Conservation (phyloP, 1,139 yeast species). For the Pichiaceae sp. region DNA sequence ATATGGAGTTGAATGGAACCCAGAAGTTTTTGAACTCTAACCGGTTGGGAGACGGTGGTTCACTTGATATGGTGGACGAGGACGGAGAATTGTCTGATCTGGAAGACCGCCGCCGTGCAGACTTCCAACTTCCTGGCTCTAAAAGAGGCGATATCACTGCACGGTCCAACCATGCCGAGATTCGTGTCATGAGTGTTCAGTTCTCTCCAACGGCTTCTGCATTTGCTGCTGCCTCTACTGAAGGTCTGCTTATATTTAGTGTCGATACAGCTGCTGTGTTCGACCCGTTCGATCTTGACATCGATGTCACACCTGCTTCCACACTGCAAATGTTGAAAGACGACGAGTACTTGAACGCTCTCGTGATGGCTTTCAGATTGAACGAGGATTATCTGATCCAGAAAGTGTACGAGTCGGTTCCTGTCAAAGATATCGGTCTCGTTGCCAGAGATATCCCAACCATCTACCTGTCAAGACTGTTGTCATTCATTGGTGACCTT, state of each 20-base stretch:
- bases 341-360: slow-evolving; percentile 68
- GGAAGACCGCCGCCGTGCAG: slow-evolving; percentile 62
- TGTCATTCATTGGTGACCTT: slow-evolving; percentile 64
- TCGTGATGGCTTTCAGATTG: slow-evolving; percentile 89
- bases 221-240: slow-evolving; percentile 94
- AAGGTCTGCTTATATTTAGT: slow-evolving; percentile 79
- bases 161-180: slow-evolving; percentile 69
- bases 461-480: slow-evolving; percentile 62
- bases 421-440: slow-evolving; percentile 56
- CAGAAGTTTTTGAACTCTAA: slow-evolving; percentile 68
- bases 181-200: slow-evolving; percentile 65
- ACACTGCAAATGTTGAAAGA: slow-evolving; percentile 56
- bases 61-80: slow-evolving; percentile 71
- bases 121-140: slow-evolving; percentile 79
- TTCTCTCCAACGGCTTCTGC: slow-evolving; percentile 90
- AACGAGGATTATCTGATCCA: slow-evolving; percentile 74
- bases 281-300: slow-evolving; percentile 92
- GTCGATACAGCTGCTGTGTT: slow-evolving; percentile 69
- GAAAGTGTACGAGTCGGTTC: slow-evolving; percentile 61
- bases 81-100: slow-evolving; percentile 81
- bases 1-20: slow-evolving; percentile 91
- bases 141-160: slow-evolving; percentile 80
- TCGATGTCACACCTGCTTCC: slow-evolving; percentile 82
- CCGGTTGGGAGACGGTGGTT: slow-evolving; percentile 83
- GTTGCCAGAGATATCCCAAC: slow-evolving; percentile 63